Percentiles rank a stretch among this genome's conserved stretches.
These are phyloP conservation scores for Cordyceps cateniannulata DNA, from an alignment of 2,329 filamentous ascomycete species.

Conservation along the genomic window DNA sequence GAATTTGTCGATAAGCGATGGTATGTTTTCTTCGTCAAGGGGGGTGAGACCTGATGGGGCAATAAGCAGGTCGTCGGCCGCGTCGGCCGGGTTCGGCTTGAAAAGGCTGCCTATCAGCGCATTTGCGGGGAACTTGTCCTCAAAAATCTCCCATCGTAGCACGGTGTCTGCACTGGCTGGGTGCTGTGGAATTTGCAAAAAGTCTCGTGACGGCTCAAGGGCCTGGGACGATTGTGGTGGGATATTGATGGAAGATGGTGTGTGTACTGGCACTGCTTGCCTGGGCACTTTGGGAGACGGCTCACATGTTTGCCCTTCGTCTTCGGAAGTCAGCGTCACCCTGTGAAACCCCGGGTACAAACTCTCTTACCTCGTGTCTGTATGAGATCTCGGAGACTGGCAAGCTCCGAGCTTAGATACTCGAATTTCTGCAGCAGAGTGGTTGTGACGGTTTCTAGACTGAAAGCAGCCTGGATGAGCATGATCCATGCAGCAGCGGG, in stretches of 20 bases:
- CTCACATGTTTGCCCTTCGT: background rate
- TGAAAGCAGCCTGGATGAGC: background rate
- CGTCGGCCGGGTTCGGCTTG: constrained; percentile 7
- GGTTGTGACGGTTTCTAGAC: constrained; percentile 16
- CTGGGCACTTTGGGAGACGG: background rate
- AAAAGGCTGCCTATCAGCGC: constrained; percentile 16
- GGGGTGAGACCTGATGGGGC: constrained; percentile 11
- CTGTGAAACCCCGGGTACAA: too few relatives aligned
- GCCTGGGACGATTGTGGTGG: background rate
- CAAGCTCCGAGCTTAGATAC: constrained; percentile 14
- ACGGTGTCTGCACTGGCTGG: constrained; percentile 17
- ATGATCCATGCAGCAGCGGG: background rate
- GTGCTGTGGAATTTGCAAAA: constrained; percentile 18
- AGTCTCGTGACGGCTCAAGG: constrained; percentile 16
- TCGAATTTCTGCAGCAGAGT: constrained; percentile 16
- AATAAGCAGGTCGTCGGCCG: constrained; percentile 6
- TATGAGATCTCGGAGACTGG: constrained; percentile 10
- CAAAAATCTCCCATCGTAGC: constrained; percentile 16
- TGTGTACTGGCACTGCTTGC: background rate
- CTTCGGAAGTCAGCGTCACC: background rate
- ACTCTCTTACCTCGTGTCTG: constrained; percentile 1
- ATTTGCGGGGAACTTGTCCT: constrained; percentile 15
- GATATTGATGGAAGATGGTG: background rate
- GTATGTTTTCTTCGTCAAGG: constrained; percentile 19
- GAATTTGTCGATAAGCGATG: constrained; percentile 19